Evolutionary conservation across 768 basidiomycete species (phyloP), one percentile per base, ranked within the genome.

Genomic region (Amanita inopinata): DNA sequence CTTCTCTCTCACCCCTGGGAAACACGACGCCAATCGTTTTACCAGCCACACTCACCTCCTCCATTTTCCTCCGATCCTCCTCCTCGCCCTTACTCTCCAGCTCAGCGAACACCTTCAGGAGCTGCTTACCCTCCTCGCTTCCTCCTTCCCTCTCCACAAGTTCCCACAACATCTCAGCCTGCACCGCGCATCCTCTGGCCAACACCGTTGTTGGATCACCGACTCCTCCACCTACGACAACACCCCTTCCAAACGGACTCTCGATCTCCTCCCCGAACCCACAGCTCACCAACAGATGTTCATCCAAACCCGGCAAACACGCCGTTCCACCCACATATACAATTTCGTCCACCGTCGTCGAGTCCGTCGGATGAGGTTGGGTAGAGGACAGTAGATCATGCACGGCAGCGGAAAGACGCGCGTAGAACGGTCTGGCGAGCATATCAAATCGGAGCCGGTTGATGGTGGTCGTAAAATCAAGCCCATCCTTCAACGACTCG

Each of bases 401-500:
- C 39, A 80, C 70, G 32, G 71, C 70, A 22, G 56, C 51, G 10
- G 70, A 67, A 37, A 86, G 73, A 45, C 68, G 59, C 40, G 65
- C 61, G 57, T 88, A 88, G 17, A 85, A 64, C 6, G 76, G 50
- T 12, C 75, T 63, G 1, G 73, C 73, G 51, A 80, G 66, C 59
- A 82, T 69, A 49, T 82, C 80, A 58, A 78, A 78, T 12, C 76
- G 67, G 65, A 77, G 65, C 11, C 73, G 67, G 58, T 73, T 75
- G 47, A 65, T 62, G 2, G 61, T 59, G 49, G 79, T 83, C 3
- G 86, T 91, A 56, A 82, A 90, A 62, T 99, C 94, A 27, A 87
- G 57, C 1, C 93, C 94, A 45, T 94, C 92, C 60, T 93, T 94
- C 52, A 99, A 73, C 0, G 85, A 88, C 62, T 96, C 92, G 50